Evolutionary conservation across 257 asterid species (phyloP).

Genomic region (Misopates orontium): DNA sequence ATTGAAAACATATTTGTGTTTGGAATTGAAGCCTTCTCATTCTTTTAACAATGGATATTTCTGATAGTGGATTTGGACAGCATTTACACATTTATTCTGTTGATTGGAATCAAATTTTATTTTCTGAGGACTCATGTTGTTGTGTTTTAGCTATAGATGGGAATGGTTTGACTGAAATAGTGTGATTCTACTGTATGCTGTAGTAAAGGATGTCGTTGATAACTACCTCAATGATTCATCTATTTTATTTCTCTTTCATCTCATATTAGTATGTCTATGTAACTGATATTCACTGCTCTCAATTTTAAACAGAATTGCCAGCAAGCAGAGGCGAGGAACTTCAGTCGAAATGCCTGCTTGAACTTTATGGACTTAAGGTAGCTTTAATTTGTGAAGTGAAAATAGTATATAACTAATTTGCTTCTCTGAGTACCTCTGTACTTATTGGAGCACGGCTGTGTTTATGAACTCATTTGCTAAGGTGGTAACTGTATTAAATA

Average conservation of each 20-base stretch:
- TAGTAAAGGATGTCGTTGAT: not conserved
- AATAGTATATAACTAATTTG: constrained; percentile 17
- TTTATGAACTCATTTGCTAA: constrained; percentile 3
- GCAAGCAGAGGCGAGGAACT: constrained; percentile 94
- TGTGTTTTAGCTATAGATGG: not conserved
- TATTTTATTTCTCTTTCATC: constrained; percentile 1
- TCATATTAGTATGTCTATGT: constrained; percentile 19
- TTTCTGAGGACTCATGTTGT: not conserved
- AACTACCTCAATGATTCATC: constrained; percentile 6
- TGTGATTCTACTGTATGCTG: not conserved
- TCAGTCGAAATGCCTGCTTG: constrained; percentile 94
- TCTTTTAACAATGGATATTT: not conserved
- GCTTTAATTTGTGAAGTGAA: constrained; percentile 15
- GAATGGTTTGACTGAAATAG: not conserved
- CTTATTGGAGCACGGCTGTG: not conserved
- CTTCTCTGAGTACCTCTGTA: not conserved
- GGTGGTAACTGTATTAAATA: not conserved
- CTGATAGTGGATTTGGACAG: not conserved
- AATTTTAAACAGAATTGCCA: constrained; percentile 69
- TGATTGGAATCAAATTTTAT: not conserved
- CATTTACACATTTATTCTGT: not conserved
- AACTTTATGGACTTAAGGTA: constrained; percentile 98
- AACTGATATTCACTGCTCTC: constrained; percentile 13
- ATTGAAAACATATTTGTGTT: not conserved
- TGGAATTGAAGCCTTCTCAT: not conserved